Evolutionary conservation across 1,284 basidiomycete genomes (phyloP), one percentile per base, ranked within the genome.

Genomic region (Takashimella koratensis): DNA sequence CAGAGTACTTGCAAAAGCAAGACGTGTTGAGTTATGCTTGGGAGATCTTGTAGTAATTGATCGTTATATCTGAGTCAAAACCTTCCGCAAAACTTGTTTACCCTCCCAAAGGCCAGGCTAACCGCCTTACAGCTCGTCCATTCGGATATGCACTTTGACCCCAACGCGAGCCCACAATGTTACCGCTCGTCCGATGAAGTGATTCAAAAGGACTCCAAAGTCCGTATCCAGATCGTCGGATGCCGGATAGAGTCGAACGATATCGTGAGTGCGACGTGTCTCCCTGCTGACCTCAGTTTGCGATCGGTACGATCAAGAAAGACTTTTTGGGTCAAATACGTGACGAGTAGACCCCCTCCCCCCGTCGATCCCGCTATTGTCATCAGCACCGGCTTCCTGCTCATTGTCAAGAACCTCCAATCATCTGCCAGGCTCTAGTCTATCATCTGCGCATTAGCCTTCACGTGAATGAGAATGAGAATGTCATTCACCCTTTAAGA

Each of bases 171-270:
- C 71, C 91, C 92, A 30, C 90, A 89, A 3, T 93, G 87, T 6
- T 93, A 90, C 69, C 87, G 87, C 45, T 93, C 89, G 0, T 87
- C 90, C 52, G 90, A 93, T 56, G 88, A 91, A 81, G 86, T 88
- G 63, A 97, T 95, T 66, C 90, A 95, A 73, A 96, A 95, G 76
- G 91, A 91, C 60, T 90, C 90, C 0, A 85, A 86, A 56, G 87
- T 98, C 30, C 84, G 95, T 39, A 82, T 98, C 76, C 95, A 97
- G 76, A 93, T 98, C 51, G 93, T 98, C 16, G 95, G 95, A 25
- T 96, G 93, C 25, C 85, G 95, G 67, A 90, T 97, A 6, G 95
- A 98, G 71, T 94, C 94, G 20, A 97, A 92, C 23, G 94, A 98
- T 75, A 97, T 98, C 66, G 91, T 93, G 71, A 64, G 87, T 82